Evolutionary conservation across 192 early-diverging fungal genomes (phyloP).

Genomic region (Coemansia pectinata): DNA sequence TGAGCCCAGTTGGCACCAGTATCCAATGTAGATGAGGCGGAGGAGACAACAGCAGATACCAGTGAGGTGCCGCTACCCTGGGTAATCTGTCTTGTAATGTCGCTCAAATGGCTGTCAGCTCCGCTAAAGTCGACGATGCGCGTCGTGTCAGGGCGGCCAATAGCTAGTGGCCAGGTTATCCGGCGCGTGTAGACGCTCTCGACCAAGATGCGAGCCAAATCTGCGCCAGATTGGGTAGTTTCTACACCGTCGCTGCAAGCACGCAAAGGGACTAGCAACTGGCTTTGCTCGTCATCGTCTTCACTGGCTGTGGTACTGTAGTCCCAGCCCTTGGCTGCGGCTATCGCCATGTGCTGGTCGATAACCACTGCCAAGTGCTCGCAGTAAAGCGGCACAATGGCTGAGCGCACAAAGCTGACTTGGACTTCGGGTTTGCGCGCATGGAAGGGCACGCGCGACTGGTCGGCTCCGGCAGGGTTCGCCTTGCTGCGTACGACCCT

Average conservation of each 20-base stretch:
- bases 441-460: conserved; percentile 78
- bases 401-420: conserved; percentile 75
- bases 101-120: conserved; percentile 78
- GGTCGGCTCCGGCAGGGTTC: conserved; percentile 74
- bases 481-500: conserved; percentile 76
- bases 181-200: conserved; percentile 28
- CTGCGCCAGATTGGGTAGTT: neutral
- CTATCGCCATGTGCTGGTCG: conserved; percentile 63
- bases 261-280: neutral
- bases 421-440: conserved; percentile 81
- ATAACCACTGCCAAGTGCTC: conserved; percentile 67
- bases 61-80: conserved; percentile 79
- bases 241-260: conserved; percentile 18
- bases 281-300: neutral
- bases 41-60: conserved; percentile 10
- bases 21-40: neutral
- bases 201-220: conserved; percentile 23
- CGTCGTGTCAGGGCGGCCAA: conserved; percentile 27
- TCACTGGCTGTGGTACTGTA: conserved; percentile 55
- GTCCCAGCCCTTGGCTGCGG: conserved; percentile 60
- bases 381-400: conserved; percentile 77
- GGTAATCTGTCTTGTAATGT: conserved; percentile 77
- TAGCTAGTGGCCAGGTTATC: conserved; percentile 37
- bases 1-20: conserved; percentile 70
- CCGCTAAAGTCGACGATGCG: conserved; percentile 96